Evolutionary conservation across 345 rosid species (phyloP).

Genomic region (Erucastrum elatum): DNA sequence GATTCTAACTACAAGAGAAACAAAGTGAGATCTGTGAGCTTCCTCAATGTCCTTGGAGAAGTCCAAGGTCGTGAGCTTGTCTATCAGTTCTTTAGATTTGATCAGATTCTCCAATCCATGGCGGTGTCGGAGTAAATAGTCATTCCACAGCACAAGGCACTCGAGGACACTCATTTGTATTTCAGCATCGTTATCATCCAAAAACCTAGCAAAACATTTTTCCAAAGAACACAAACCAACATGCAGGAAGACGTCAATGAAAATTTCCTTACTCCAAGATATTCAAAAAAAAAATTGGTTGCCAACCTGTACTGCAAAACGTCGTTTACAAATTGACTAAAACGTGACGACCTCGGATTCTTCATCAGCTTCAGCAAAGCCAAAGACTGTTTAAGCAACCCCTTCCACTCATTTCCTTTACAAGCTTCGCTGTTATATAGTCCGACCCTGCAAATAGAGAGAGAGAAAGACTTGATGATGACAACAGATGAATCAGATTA

Average conservation of each 20-base stretch:
- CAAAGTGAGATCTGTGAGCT: constrained; percentile 58
- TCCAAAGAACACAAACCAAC: constrained; percentile 13
- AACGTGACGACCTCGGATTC: constrained; percentile 56
- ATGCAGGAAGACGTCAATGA: constrained; percentile 13
- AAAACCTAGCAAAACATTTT: constrained; percentile 50
- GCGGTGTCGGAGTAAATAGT: constrained; percentile 59
- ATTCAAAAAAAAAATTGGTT: neutral
- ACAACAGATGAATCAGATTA: neutral
- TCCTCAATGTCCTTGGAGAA: constrained; percentile 67
- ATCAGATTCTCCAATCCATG: constrained; percentile 71
- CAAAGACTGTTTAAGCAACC: constrained; percentile 69
- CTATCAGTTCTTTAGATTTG: constrained; percentile 58
- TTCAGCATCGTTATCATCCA: constrained; percentile 77
- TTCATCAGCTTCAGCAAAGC: constrained; percentile 65
- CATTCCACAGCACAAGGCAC: constrained; percentile 74
- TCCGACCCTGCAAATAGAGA: constrained; percentile 57
- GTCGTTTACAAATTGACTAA: constrained; percentile 65
- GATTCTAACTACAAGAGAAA: constrained; percentile 61
- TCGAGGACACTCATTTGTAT: constrained; percentile 73
- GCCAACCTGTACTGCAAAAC: constrained; percentile 66
- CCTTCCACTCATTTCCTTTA: constrained; percentile 75
- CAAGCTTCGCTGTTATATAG: constrained; percentile 49
- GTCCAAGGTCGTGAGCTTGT: constrained; percentile 78
- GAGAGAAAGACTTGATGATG: constrained; percentile 6
- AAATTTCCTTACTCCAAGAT: neutral